Evolutionary conservation across 345 rosid genomes (phyloP).

Genomic region (Trapa bicornis): DNA sequence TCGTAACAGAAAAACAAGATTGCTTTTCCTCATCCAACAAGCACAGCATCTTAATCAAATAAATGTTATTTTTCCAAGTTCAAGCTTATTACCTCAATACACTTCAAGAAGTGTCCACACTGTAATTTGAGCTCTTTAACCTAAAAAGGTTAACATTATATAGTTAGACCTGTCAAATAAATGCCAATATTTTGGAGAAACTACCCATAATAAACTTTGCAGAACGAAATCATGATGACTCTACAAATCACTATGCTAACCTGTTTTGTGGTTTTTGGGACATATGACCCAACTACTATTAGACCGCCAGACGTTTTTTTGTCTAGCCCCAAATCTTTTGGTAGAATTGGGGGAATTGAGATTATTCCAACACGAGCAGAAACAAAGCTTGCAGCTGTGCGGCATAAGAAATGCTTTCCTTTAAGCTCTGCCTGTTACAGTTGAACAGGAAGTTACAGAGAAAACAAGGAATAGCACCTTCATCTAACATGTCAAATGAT

Average conservation of each 20-base stretch:
- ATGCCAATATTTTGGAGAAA: background rate
- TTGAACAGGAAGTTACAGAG: conserved; percentile 11
- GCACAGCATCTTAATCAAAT: background rate
- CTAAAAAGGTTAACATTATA: conserved; percentile 17
- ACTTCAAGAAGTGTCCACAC: conserved; percentile 43
- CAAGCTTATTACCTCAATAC: conserved; percentile 49
- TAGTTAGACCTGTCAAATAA: background rate
- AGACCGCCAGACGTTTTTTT: conserved; percentile 62
- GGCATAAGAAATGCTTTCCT: conserved; percentile 84
- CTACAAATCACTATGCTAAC: conserved; percentile 16
- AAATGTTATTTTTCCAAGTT: background rate
- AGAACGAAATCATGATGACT: conserved; percentile 10
- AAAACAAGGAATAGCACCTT: conserved; percentile 7
- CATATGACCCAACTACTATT: conserved; percentile 91
- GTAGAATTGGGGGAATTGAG: conserved; percentile 63
- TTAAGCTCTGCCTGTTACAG: conserved; percentile 69
- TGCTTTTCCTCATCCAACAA: background rate
- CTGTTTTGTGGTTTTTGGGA: conserved; percentile 95
- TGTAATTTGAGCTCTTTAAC: conserved; percentile 74
- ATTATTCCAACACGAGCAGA: conserved; percentile 81
- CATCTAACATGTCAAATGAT: background rate
- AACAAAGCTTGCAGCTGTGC: conserved; percentile 94
- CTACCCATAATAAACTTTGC: too few species aligned
- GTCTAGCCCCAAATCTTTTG: conserved; percentile 59
- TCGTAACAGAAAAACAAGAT: conserved; percentile 9